Percentiles rank a stretch among this genome's conserved stretches.
phyloP scores from a whole-genome alignment of 768 basidiomycete species.

The Russula earlei region DNA sequence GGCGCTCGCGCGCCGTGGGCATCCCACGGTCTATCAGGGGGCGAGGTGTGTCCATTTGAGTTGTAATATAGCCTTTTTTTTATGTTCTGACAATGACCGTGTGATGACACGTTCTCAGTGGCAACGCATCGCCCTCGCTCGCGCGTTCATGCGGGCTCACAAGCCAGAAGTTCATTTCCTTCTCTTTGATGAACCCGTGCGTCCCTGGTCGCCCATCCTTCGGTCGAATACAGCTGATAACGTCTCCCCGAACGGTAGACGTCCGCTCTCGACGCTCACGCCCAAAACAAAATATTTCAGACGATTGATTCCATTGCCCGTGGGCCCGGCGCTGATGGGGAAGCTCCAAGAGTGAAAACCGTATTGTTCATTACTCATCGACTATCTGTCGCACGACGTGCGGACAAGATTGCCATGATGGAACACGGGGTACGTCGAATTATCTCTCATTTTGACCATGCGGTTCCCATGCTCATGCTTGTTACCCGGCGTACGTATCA shows the following conservation, averaged over 20 bases:
- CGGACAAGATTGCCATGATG: slow-evolving; percentile 85
- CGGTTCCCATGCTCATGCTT: slow-evolving; percentile 4
- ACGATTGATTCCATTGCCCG: slow-evolving; percentile 60
- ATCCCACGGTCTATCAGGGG: slow-evolving; percentile 70
- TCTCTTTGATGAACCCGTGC: slow-evolving; percentile 77
- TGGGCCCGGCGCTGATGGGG: slow-evolving; percentile 34
- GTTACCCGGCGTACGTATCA: slow-evolving; percentile 2
- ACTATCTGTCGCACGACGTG: slow-evolving; percentile 69
- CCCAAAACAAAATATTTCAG: slow-evolving; percentile 72
- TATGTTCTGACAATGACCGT: slow-evolving; percentile 4
- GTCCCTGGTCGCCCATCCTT: slow-evolving; percentile 22
- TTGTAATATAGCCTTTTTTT: neutral
- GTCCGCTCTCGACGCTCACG: slow-evolving; percentile 69
- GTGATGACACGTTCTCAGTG: slow-evolving; percentile 39
- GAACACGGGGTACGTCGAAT: slow-evolving; percentile 47
- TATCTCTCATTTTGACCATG: slow-evolving; percentile 5
- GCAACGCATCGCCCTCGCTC: slow-evolving; percentile 79
- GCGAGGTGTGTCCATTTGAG: slow-evolving; percentile 48
- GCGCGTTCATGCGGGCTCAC: slow-evolving; percentile 78
- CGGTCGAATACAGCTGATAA: neutral
- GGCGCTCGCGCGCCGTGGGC: slow-evolving; percentile 29
- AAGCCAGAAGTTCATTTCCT: slow-evolving; percentile 69
- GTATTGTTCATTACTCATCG: slow-evolving; percentile 81
- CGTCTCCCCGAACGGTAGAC: slow-evolving; percentile 38
- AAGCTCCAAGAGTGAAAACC: slow-evolving; percentile 45